Evolutionary conservation across 495 filamentous ascomycete species (phyloP), one percentile per base, ranked within the genome.

Genomic region (Xylaria palmicola): DNA sequence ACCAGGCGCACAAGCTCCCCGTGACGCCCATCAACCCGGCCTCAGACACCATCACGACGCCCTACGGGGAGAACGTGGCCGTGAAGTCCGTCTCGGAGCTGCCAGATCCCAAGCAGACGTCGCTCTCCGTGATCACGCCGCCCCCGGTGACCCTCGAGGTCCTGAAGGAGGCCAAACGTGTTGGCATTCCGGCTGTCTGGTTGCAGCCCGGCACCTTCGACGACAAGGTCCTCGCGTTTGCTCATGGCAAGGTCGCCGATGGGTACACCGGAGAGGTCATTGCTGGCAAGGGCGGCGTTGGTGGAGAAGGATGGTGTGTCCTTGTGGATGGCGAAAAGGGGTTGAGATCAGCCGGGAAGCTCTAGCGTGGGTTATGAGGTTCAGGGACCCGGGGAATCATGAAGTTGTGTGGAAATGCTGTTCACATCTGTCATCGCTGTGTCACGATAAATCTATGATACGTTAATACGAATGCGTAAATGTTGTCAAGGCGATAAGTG

Each of bases 141-240:
- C 91, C 91, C 0, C 70, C 79, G n/a, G 84, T 89, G 24, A 93
- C 91, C 3, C 75, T 82, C 22, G 70, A 81, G 58, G 74, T 94
- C 10, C 80, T 98, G 22, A 75, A 87, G 66, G 88, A 96, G 74
- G 94, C 93, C 1, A 89, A 90, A 71, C 82, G 85, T 24, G 81
- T 90, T 5, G 92, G 93, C 0, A 81, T 97, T 7, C 82, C 82
- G 3, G 85, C 88, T 13, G 90, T 97, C 13, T 98, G 92, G 89
- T 73, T 98, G 59, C 94, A 98, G 74, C 94, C 94, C 0, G 93
- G 93, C 1, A 92, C 85, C 8, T 97, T 89, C 65, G 85, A 96
- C 70, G 81, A 88, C 26, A 80, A 85, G 40, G 88, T 89, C 43
- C 66, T 96, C 62, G 77, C 78, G 7, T 94, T 81, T 74, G 91